phyloP scores from a whole-genome alignment of 2,329 filamentous ascomycete genomes.

The Delphinella strobiligena region DNA sequence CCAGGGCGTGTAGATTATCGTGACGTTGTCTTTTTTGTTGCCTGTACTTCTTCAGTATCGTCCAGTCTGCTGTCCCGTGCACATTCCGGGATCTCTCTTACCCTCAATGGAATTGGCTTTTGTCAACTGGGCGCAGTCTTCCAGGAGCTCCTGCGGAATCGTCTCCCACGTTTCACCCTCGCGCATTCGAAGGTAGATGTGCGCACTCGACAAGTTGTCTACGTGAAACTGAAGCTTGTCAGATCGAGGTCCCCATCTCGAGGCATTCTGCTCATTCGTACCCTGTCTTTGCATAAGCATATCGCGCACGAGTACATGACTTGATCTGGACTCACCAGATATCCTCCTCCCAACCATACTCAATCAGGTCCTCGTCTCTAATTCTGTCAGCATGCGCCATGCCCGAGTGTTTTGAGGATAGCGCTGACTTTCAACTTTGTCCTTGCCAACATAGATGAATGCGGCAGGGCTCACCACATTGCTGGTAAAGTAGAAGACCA shows the following conservation, averaged over 20 bases:
- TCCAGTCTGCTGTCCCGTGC: too few species aligned
- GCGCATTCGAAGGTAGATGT: constrained; percentile 81
- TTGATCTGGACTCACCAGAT: constrained; percentile 54
- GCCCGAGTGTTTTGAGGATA: constrained; percentile 10
- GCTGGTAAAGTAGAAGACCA: constrained; percentile 97
- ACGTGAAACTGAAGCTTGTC: constrained; percentile 65
- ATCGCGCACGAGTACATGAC: background rate
- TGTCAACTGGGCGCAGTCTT: constrained; percentile 89
- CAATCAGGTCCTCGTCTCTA: constrained; percentile 90
- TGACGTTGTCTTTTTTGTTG: constrained; percentile 98
- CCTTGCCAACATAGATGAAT: constrained; percentile 92
- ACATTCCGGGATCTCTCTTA: constrained; percentile 29
- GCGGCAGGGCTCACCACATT: constrained; percentile 70
- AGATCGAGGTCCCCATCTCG: background rate
- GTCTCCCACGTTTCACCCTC: constrained; percentile 74
- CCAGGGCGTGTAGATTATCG: constrained; percentile 95
- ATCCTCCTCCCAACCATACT: constrained; percentile 88
- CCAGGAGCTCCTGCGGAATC: constrained; percentile 62
- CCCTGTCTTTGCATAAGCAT: background rate
- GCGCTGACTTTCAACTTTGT: constrained; percentile 89
- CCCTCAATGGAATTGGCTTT: constrained; percentile 99
- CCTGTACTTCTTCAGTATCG: constrained; percentile 42
- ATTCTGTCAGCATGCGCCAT: constrained; percentile 15
- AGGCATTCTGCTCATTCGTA: background rate
- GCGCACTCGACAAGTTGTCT: constrained; percentile 91